Conservation (phyloP, 106 monocot species). For the Platanthera guangdongensis region DNA sequence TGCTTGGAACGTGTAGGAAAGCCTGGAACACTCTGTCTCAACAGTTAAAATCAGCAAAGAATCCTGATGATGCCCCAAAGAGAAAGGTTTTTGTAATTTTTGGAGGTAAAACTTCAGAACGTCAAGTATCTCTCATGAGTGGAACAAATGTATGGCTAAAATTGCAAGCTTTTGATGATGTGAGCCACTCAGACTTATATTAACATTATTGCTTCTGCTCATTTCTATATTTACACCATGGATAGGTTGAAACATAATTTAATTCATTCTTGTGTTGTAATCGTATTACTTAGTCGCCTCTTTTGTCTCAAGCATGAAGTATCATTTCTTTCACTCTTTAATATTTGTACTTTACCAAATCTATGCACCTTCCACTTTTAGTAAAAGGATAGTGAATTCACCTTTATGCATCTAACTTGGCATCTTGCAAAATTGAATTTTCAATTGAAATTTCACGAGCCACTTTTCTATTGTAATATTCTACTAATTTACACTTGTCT, state of each 20-base stretch:
- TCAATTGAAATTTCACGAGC: neutral
- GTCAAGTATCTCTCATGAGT: conserved; percentile 99
- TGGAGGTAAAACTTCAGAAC: conserved; percentile 94
- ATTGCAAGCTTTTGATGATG: conserved; percentile 80
- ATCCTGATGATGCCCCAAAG: conserved; percentile 13
- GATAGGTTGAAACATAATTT: neutral
- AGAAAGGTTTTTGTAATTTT: conserved; percentile 88
- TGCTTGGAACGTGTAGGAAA: conserved; percentile 31
- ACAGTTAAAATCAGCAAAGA: conserved; percentile 27
- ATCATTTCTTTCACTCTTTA: neutral
- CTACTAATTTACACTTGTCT: neutral
- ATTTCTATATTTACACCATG: neutral
- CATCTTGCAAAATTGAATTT: neutral
- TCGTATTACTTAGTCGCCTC: neutral
- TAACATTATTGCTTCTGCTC: neutral
- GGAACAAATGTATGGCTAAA: conserved; percentile 98
- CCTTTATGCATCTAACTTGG: neutral
- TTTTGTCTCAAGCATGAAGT: neutral
- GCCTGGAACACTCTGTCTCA: conserved; percentile 36
- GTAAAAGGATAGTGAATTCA: neutral
- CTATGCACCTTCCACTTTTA: neutral
- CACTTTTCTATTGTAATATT: neutral
- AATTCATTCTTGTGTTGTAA: neutral
- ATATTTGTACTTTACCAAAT: neutral
- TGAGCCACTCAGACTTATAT: conserved; percentile 25